Evolutionary conservation across 352 stramenopile genomes (phyloP).

Genomic region (Peronospora belbahrii): DNA sequence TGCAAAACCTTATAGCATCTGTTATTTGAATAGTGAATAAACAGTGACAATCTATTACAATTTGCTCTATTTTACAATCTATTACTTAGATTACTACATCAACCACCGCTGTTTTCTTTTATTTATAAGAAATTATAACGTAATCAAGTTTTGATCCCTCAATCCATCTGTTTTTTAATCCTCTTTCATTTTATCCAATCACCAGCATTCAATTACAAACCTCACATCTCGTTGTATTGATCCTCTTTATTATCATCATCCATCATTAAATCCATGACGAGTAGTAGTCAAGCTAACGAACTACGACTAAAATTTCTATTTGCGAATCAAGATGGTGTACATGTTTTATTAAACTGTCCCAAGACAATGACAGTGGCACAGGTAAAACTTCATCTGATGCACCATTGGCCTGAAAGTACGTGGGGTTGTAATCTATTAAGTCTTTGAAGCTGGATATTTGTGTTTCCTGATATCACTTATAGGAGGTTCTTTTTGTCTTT

Average conservation of each 20-base stretch:
- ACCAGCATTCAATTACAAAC: neutral
- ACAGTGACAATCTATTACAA: no score
- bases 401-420: constrained; percentile 55
- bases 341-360: constrained; percentile 52
- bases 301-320: constrained; percentile 81
- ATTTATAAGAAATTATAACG: no score
- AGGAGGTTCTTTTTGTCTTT: no score
- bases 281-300: constrained; percentile 45
- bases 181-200: constrained; percentile 6
- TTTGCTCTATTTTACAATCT: no score
- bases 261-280: constrained; percentile 7
- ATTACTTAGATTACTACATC: no score
- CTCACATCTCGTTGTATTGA: neutral
- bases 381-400: constrained; percentile 63
- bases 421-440: neutral
- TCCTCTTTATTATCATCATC: constrained; percentile 4
- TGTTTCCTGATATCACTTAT: no score
- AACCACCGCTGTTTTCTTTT: no score
- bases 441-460: no score
- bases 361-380: constrained; percentile 38
- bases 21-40: no score
- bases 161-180: no score
- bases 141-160: no score
- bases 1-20: no score
- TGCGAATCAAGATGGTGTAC: constrained; percentile 71